These are phyloP conservation scores for Leishmania gerbilli DNA, from an alignment of 208 protist genomes.

Conservation along the genomic window DNA sequence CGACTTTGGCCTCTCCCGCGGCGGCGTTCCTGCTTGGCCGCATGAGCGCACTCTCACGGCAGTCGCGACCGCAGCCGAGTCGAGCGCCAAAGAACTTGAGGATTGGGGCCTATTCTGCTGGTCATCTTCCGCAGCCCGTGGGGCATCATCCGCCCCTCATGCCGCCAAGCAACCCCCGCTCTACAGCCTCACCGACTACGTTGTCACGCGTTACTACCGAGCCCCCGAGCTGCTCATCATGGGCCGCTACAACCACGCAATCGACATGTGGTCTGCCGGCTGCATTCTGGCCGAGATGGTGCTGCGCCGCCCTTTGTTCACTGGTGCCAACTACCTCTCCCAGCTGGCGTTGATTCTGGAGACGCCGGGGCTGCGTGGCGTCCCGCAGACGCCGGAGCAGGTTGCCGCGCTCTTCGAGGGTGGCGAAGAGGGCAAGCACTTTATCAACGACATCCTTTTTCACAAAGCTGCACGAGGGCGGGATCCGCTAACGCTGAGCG, in stretches of 20 bases:
- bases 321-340: conserved; percentile 57
- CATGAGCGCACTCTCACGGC: conserved; percentile 1
- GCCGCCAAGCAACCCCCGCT: conserved; percentile 22
- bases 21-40: conserved; percentile 32
- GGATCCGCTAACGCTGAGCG: background rate
- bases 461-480: conserved; percentile 13
- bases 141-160: background rate
- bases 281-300: conserved; percentile 85
- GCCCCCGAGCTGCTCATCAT: conserved; percentile 96
- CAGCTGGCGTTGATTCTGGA: conserved; percentile 59
- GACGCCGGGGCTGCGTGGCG: conserved; percentile 84
- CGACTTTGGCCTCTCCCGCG: conserved; percentile 79
- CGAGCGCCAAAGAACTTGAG: conserved; percentile 11
- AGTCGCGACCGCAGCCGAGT: background rate
- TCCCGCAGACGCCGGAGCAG: conserved; percentile 65
- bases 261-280: conserved; percentile 82
- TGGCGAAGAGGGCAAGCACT: conserved; percentile 66
- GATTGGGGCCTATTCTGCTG: conserved; percentile 33
- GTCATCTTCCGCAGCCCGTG: conserved; percentile 3
- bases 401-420: conserved; percentile 73
- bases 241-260: conserved; percentile 91
- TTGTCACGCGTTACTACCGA: conserved; percentile 97
- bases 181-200: conserved; percentile 92
- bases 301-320: conserved; percentile 95
- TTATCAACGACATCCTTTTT: conserved; percentile 53